Conservation (phyloP, 352 stramenopile species). For the Pelagophyceae sp. region DNA sequence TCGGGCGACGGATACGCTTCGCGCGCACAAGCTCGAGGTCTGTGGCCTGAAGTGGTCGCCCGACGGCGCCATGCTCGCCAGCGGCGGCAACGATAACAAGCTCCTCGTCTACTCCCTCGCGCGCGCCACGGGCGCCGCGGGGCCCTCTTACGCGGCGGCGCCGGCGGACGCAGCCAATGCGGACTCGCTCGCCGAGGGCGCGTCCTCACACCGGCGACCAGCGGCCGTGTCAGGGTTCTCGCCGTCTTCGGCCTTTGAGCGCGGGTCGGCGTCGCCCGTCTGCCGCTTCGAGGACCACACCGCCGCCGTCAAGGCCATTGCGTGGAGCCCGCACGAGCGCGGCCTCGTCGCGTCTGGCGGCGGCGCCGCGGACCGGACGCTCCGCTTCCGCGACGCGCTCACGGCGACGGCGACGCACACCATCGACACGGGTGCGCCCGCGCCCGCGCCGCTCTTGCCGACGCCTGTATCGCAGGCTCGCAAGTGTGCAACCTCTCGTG, state of each 20-base stretch:
- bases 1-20: slow-evolving; percentile 31
- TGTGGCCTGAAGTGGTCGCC: slow-evolving; percentile 93
- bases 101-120: slow-evolving; percentile 87
- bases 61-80: slow-evolving; percentile 74
- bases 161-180: no score
- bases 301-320: slow-evolving; percentile 92
- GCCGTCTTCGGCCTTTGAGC: slow-evolving; percentile 9
- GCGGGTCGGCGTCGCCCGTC: slow-evolving; percentile 44
- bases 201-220: no score
- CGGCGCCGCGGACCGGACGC: slow-evolving; percentile 88
- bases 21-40: slow-evolving; percentile 66
- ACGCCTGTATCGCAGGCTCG: no score
- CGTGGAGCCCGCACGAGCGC: slow-evolving; percentile 90
- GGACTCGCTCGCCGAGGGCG: no score
- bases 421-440: slow-evolving; percentile 91
- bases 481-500: slow-evolving; percentile 95
- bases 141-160: slow-evolving; percentile 39
- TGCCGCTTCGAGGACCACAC: slow-evolving; percentile 86
- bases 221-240: no score
- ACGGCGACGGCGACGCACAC: slow-evolving; percentile 71
- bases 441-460: no score
- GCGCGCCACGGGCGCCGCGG: slow-evolving; percentile 23
- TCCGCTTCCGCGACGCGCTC: slow-evolving; percentile 94
- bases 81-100: slow-evolving; percentile 96
- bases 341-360: slow-evolving; percentile 85